Base-by-base conservation (phyloP, 371 early-diverging fungal species). In the Choanephora cucurbitarum region DNA sequence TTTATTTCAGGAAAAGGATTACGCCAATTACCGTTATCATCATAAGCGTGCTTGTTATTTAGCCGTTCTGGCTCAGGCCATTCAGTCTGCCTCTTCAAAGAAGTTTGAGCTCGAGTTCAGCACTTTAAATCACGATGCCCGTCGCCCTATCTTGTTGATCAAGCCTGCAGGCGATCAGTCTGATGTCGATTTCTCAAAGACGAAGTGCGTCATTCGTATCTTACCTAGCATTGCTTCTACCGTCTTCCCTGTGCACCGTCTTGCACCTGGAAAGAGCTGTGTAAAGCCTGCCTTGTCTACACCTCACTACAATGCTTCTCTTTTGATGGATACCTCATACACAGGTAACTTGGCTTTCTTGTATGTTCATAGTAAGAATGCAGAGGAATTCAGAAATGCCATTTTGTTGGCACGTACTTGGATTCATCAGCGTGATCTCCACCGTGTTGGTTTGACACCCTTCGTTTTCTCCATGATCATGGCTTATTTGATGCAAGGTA, bases 21-120 rank as follows among this genome's bases (percentile, higher is more conserved):
- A 89, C 60, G 64, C 95, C 67, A 96, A 98, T 80, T 83, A 90
- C 69, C 83, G 97, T 47, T 98, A 98, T 69, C 92, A 95, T 62
- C 83, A 95, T 74, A 98, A 98, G 68, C 87, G 98, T 42, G 90
- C 96, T 0, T 96, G 88, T 64, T 98, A 95, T 66, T 71, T 97
- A 34, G 83, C 94, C 1, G 81, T 81, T 11, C 69, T 91, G 24
- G 81, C 85, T 0, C 58, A 67, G 11, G 79, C 81, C 1, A 68
- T 89, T 33, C 52, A 69, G 24, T 28, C 28, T 28, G 66, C 75
- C 11, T 77, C 82, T 14, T 77, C 79, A n/a, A 72, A 84, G 21
- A 76, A 70, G 10, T 80, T 88, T 48, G 56, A 69, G 5, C 53
- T 90, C 11, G 84, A 78, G 66, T 91, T 82, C 52, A 81, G 71